phyloP scores from a whole-genome alignment of 1,139 yeast genomes.

The Kodamaea ohmeri region DNA sequence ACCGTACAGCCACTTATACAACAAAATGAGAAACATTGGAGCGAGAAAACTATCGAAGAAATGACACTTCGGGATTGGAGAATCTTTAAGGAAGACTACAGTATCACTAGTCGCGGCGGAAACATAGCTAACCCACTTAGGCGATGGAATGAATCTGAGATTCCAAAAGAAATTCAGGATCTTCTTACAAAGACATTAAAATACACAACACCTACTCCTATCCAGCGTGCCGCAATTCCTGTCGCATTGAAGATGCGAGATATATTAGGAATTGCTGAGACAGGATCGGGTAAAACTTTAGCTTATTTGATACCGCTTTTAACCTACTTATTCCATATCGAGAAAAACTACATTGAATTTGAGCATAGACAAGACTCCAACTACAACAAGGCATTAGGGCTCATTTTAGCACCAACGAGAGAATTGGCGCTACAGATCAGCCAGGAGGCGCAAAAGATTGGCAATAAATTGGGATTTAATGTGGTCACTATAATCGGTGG shows the following conservation, averaged over 20 bases:
- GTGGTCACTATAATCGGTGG: conserved; percentile 86
- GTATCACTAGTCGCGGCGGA: conserved; percentile 60
- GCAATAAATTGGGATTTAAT: conserved; percentile 38
- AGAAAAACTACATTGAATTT: conserved; percentile 32
- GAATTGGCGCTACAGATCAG: conserved; percentile 89
- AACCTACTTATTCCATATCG: conserved; percentile 47
- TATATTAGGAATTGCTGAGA: conserved; percentile 87
- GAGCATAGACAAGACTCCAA: conserved; percentile 34
- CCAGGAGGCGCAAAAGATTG: conserved; percentile 57
- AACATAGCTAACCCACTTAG: conserved; percentile 60
- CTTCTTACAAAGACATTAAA: conserved; percentile 38
- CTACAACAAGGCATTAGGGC: conserved; percentile 46
- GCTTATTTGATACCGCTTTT: conserved; percentile 82
- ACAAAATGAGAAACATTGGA: conserved; percentile 58
- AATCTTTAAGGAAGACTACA: conserved; percentile 74
- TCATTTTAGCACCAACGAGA: conserved; percentile 87
- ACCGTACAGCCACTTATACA: conserved; percentile 13
- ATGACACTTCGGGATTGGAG: conserved; percentile 92
- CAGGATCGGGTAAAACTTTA: conserved; percentile 94
- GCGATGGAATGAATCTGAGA: conserved; percentile 62
- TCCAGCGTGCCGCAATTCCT: conserved; percentile 87
- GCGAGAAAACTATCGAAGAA: conserved; percentile 53
- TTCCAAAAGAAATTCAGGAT: conserved; percentile 44
- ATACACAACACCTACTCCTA: conserved; percentile 74
- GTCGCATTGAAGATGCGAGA: conserved; percentile 60